Conservation (phyloP, 2,329 filamentous ascomycete genomes). For the Paecilomyces formosus region DNA sequence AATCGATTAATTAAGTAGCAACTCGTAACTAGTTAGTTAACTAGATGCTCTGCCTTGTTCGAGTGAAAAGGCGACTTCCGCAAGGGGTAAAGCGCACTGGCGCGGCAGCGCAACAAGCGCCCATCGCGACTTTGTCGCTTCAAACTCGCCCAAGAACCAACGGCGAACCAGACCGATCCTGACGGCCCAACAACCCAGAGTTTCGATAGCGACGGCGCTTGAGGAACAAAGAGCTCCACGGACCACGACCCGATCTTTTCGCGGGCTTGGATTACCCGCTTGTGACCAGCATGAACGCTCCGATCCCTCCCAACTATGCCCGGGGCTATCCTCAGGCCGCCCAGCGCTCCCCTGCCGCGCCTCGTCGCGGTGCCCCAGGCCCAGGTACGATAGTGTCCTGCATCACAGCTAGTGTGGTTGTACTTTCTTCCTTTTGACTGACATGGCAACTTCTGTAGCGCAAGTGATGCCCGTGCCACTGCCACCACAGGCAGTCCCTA, state of each 20-base stretch:
- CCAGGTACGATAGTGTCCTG: conserved; percentile 21
- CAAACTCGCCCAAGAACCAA: conserved; percentile 3
- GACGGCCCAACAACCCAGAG: neutral
- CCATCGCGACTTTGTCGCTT: conserved; percentile 25
- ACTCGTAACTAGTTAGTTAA: neutral
- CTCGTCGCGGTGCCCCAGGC: conserved; percentile 31
- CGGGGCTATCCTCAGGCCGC: conserved; percentile 32
- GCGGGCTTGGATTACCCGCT: conserved; percentile 5
- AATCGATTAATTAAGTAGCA: neutral
- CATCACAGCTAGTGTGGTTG: neutral
- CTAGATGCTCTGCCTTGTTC: neutral
- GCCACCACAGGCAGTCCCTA: conserved; percentile 26
- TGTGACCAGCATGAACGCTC: conserved; percentile 25
- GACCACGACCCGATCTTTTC: neutral
- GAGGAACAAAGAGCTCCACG: neutral
- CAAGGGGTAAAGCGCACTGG: conserved; percentile 27
- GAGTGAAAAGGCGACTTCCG: conserved; percentile 7
- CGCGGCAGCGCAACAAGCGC: conserved; percentile 11
- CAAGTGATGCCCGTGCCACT: conserved; percentile 27
- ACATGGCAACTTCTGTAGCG: conserved; percentile 12
- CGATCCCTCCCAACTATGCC: conserved; percentile 35
- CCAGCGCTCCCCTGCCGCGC: conserved; percentile 35
- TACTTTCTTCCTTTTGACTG: conserved; percentile 7
- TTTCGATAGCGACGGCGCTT: neutral
- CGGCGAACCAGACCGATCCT: conserved; percentile 3